Evolutionary conservation across 2,329 filamentous ascomycete species (phyloP).

Genomic region (Hirsutella thompsonii): DNA sequence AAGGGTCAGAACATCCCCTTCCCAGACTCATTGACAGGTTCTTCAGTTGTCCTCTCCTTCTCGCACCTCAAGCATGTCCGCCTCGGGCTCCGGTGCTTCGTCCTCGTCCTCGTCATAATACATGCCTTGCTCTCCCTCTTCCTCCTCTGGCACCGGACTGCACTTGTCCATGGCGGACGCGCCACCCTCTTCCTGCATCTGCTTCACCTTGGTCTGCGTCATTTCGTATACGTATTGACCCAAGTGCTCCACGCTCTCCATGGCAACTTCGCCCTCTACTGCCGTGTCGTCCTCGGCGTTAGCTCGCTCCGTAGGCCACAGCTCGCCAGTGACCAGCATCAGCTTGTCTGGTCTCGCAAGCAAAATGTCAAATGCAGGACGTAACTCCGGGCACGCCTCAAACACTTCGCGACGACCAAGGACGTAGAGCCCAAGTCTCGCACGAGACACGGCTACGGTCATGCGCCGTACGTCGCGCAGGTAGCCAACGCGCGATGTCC

Average conservation of each 20-base stretch:
- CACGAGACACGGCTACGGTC: conserved; percentile 87
- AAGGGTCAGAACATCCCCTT: no score
- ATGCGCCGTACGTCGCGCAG: conserved; percentile 85
- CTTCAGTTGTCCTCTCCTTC: neutral
- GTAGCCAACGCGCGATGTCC: conserved; percentile 82
- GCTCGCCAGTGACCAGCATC: conserved; percentile 68
- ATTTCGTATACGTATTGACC: conserved; percentile 96
- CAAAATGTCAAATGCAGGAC: conserved; percentile 71
- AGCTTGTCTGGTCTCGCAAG: conserved; percentile 71
- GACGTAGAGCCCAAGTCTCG: conserved; percentile 82
- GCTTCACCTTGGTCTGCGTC: conserved; percentile 52
- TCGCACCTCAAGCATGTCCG: neutral
- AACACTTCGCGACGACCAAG: conserved; percentile 82
- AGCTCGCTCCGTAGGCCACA: conserved; percentile 58
- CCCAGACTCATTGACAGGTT: neutral
- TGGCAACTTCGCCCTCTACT: conserved; percentile 49
- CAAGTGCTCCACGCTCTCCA: conserved; percentile 87
- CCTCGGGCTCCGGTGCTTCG: conserved; percentile 18
- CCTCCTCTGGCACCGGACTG: conserved; percentile 13
- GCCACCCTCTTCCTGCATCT: conserved; percentile 28
- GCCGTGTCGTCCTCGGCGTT: conserved; percentile 25
- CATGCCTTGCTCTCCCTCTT: conserved; percentile 14
- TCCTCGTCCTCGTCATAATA: conserved; percentile 18
- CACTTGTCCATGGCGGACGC: conserved; percentile 8
- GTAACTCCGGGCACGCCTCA: conserved; percentile 76